Evolutionary conservation across 2,329 filamentous ascomycete species (phyloP).

Genomic region (Fusarium subtropicale): DNA sequence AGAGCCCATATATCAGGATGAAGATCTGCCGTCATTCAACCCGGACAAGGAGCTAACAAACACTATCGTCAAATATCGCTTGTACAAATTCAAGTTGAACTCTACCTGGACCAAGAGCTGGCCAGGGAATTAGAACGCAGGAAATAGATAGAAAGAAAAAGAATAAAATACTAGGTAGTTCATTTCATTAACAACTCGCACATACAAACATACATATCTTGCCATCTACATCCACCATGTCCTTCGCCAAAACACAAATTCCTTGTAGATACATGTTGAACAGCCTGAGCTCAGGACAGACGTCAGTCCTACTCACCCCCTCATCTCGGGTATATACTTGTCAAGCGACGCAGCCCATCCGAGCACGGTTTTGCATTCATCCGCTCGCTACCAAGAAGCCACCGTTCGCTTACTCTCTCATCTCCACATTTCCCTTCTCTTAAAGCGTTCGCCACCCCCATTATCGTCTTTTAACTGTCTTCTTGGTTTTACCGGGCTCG

Average conservation of each 20-base stretch:
- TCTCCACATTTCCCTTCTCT: slow-evolving; percentile 20
- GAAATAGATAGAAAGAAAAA: slow-evolving; percentile 25
- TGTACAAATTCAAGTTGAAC: slow-evolving; percentile 1
- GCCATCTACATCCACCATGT: slow-evolving; percentile 18
- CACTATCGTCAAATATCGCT: not conserved
- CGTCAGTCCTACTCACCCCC: slow-evolving; percentile 39
- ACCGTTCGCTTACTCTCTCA: slow-evolving; percentile 6
- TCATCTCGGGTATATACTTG: slow-evolving; percentile 48
- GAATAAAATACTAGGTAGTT: slow-evolving; percentile 46
- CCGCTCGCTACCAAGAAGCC: slow-evolving; percentile 28
- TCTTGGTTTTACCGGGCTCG: slow-evolving; percentile 29
- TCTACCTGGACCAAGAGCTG: slow-evolving; percentile 2
- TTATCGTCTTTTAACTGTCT: slow-evolving; percentile 17
- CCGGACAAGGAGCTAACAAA: not conserved
- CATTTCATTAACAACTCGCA: slow-evolving; percentile 49
- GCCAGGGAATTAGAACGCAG: slow-evolving; percentile 8
- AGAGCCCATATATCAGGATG: not conserved
- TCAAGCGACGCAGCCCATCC: slow-evolving; percentile 43
- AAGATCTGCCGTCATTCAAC: not conserved
- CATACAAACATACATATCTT: slow-evolving; percentile 45
- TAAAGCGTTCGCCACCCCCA: slow-evolving; percentile 10
- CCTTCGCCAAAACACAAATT: slow-evolving; percentile 22
- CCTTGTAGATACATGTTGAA: slow-evolving; percentile 47
- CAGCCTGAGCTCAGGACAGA: slow-evolving; percentile 39
- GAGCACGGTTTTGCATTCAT: slow-evolving; percentile 36